A percentile compares a stretch with the other conserved stretches of the same genome.
Conservation (phyloP, 2,329 filamentous ascomycete genomes). For the Fusarium sp. region DNA sequence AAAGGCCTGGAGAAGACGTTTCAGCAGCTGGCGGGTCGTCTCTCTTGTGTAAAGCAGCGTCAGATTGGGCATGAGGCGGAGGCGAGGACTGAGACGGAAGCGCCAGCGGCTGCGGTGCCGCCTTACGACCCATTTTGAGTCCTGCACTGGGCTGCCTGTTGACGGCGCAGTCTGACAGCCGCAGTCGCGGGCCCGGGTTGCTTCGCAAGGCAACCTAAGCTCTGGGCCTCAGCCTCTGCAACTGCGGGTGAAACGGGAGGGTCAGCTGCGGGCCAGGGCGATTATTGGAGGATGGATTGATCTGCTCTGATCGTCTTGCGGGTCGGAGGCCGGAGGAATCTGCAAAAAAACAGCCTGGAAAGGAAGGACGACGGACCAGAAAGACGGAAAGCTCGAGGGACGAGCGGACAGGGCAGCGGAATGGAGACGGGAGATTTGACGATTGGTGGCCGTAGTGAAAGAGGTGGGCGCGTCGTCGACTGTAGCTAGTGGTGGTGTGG, state of each 20-base stretch:
- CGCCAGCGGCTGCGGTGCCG: conserved; percentile 67
- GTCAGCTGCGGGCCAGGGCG: conserved; percentile 39
- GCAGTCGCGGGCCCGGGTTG: conserved; percentile 39
- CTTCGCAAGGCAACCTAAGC: conserved; percentile 25
- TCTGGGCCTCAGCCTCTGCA: conserved; percentile 33
- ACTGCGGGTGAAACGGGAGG: conserved; percentile 38
- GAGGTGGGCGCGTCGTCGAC: conserved; percentile 21
- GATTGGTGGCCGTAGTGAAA: conserved; percentile 37
- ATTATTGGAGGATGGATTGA: conserved; percentile 9
- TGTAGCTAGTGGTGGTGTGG: conserved; percentile 12
- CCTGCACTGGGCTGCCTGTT: conserved; percentile 34
- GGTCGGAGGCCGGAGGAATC: conserved; percentile 15
- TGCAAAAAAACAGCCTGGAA: conserved; percentile 27
- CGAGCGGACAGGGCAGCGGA: conserved; percentile 9
- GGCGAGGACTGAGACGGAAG: conserved; percentile 49
- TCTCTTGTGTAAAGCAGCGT: conserved; percentile 50
- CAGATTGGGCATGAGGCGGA: conserved; percentile 47
- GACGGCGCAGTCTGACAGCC: conserved; percentile 41
- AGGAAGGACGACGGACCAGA: conserved; percentile 7
- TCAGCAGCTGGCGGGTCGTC: conserved; percentile 48
- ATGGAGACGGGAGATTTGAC: conserved; percentile 29
- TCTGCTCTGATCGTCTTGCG: conserved; percentile 25
- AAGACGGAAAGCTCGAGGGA: conserved; percentile 1
- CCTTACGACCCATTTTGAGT: conserved; percentile 65
- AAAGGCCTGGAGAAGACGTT: conserved; percentile 46